Percentiles rank a stretch among this genome's conserved stretches.
phyloP scores from a whole-genome alignment of 352 stramenopile species.

The Phytopythium ostracodes region DNA sequence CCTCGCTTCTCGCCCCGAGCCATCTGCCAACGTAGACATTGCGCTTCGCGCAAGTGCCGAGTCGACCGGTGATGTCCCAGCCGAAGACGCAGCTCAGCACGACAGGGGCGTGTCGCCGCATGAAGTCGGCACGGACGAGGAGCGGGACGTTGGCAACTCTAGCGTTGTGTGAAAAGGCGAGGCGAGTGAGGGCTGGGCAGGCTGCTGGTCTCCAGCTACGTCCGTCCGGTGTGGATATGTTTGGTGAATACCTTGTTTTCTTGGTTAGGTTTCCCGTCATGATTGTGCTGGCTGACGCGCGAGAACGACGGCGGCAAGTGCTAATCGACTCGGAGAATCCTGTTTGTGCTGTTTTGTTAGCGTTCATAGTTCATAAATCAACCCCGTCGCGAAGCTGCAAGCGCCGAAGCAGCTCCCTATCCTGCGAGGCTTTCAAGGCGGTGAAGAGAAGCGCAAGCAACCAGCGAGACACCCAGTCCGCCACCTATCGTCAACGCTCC shows the following conservation, averaged over 20 bases:
- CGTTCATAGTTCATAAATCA: constrained; percentile 1
- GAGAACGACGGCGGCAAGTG: neutral
- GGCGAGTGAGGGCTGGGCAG: neutral
- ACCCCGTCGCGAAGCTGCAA: neutral
- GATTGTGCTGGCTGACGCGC: neutral
- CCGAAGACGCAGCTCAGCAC: neutral
- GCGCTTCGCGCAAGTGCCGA: neutral
- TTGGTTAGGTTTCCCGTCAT: neutral
- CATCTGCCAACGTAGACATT: neutral
- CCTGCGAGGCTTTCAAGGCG: neutral
- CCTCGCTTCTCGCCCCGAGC: constrained; percentile 23
- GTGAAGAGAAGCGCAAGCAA: neutral
- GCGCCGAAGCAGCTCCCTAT: neutral
- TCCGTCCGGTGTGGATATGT: too few relatives aligned
- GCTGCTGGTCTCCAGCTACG: neutral
- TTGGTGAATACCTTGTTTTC: neutral
- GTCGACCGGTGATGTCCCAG: neutral
- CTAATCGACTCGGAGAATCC: neutral
- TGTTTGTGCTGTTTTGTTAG: neutral
- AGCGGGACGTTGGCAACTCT: neutral
- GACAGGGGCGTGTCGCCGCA: constrained; percentile 1
- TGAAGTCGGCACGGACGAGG: neutral
- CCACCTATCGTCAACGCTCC: neutral
- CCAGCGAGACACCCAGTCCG: neutral
- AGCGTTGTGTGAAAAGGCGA: neutral